Conservation (phyloP, 495 filamentous ascomycete species). For the Lasiosphaeris hirsuta region DNA sequence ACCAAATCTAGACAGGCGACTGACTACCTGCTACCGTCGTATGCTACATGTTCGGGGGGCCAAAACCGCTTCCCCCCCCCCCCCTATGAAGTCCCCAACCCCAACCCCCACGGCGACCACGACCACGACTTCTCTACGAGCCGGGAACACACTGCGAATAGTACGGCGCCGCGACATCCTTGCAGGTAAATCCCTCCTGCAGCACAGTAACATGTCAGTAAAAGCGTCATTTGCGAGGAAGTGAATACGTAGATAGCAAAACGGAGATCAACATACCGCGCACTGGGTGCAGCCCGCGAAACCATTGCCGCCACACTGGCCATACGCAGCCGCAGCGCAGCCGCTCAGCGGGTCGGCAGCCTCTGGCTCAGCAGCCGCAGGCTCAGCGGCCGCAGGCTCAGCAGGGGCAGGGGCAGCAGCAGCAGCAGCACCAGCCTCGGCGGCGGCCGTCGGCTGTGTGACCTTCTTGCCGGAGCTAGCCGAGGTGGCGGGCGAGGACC, state of each 20-base stretch:
- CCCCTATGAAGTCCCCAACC: background rate
- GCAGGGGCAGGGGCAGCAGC: background rate
- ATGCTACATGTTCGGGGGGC: background rate
- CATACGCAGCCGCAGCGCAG: conserved; percentile 35
- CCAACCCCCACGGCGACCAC: background rate
- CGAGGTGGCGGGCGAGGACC: conserved; percentile 28
- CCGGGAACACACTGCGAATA: conserved; percentile 38
- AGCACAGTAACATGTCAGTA: background rate
- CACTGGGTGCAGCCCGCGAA: conserved; percentile 40
- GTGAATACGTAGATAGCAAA: background rate
- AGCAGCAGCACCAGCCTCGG: conserved; percentile 7
- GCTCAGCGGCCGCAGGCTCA: conserved; percentile 3
- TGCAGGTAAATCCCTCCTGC: conserved; percentile 27
- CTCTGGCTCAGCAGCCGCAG: conserved; percentile 3
- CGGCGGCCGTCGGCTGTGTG: conserved; percentile 2
- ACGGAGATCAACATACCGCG: conserved; percentile 27
- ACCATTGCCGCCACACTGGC: conserved; percentile 46
- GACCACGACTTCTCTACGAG: conserved; percentile 13
- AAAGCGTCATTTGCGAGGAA: background rate
- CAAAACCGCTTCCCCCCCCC: too few species aligned
- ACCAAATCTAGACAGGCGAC: too few species aligned
- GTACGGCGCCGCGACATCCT: conserved; percentile 30
- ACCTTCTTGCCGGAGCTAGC: conserved; percentile 12
- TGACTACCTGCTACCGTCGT: too few species aligned
- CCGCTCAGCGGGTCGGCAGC: conserved; percentile 7